These are phyloP conservation scores for Ganoderma boninense DNA, from an alignment of 1,284 basidiomycete species.

Conservation along the genomic window DNA sequence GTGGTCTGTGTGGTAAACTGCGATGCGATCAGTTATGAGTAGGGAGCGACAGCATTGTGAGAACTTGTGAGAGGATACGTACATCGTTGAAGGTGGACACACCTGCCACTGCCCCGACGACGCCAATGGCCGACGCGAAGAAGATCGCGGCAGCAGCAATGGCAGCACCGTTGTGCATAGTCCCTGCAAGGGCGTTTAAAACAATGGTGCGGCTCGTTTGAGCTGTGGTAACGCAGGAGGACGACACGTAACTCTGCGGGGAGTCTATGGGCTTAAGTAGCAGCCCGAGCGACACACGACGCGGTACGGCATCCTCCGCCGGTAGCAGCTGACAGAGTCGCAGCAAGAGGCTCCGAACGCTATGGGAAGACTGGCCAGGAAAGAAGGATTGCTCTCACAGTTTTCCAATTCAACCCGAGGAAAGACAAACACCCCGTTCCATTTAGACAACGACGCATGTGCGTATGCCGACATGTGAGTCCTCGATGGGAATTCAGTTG, in stretches of 20 bases:
- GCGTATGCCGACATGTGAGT: not conserved
- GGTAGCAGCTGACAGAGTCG: not conserved
- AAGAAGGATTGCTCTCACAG: not conserved
- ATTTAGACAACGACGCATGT: not conserved
- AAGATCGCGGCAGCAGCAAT: not conserved
- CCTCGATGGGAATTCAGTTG: not conserved
- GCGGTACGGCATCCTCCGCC: not conserved
- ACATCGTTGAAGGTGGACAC: conserved; percentile 46
- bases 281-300: not conserved
- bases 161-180: conserved; percentile 5
- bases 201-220: not conserved
- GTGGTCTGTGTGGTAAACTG: conserved; percentile 41
- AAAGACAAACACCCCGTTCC: not conserved
- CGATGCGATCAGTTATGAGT: not conserved
- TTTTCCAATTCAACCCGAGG: not conserved
- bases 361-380: not conserved
- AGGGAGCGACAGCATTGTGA: conserved; percentile 5
- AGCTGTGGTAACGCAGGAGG: not conserved
- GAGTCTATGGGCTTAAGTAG: not conserved
- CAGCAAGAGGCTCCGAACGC: not conserved
- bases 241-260: not conserved
- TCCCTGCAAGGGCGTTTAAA: not conserved
- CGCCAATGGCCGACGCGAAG: conserved; percentile 16
- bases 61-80: conserved; percentile 25
- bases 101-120: conserved; percentile 28